Percentiles rank a stretch among this genome's conserved stretches.
These are phyloP conservation scores for Paramecium caudatum DNA, from an alignment of 73 alveolate species.

Conservation along the genomic window DNA sequence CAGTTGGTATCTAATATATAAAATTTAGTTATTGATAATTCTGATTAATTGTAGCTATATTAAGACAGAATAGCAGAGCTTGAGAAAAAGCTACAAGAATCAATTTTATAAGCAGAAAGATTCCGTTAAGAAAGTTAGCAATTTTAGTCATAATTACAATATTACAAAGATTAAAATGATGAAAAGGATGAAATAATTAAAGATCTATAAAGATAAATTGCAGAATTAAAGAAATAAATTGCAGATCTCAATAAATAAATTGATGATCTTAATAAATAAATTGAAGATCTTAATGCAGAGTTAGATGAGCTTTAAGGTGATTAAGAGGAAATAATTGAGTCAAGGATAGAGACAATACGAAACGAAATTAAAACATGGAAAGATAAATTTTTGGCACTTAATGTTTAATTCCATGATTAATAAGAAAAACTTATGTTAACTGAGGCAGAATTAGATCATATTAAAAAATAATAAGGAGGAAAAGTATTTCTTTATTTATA, in stretches of 20 bases:
- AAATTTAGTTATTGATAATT: background rate
- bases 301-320: constrained; percentile 11
- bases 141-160: background rate
- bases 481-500: background rate
- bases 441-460: constrained; percentile 48
- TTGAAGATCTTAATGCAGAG: constrained; percentile 19
- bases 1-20: background rate
- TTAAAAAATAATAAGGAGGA: constrained; percentile 45
- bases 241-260: background rate
- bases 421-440: constrained; percentile 37
- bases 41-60: background rate
- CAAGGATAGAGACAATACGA: background rate
- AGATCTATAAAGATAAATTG: background rate
- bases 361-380: constrained; percentile 40
- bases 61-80: constrained; percentile 3
- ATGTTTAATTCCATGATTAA: constrained; percentile 29
- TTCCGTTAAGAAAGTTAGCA: background rate
- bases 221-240: background rate
- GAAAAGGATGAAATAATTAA: constrained; percentile 35
- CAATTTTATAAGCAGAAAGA: constrained; percentile 32
- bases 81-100: background rate
- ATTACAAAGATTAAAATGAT: background rate
- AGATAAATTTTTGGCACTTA: constrained; percentile 32
- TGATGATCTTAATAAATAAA: background rate
- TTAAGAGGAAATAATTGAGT: background rate